Percentiles rank a stretch among this genome's conserved stretches.
Evolutionary conservation across 1,284 basidiomycete genomes (phyloP).

Genomic region (Volvariella surrecta): DNA sequence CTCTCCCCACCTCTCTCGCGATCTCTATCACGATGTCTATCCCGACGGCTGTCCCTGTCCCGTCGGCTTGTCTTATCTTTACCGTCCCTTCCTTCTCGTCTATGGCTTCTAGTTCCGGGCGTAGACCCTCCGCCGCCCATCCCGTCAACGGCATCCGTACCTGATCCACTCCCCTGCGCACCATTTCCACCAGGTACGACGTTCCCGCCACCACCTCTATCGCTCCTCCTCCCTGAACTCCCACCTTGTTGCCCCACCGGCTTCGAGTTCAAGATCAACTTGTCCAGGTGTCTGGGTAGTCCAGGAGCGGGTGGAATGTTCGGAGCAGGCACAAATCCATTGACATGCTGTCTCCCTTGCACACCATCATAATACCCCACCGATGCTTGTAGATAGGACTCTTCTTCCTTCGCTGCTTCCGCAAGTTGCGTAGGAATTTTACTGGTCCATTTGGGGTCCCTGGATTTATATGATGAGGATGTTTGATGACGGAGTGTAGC

Average conservation of each 20-base stretch:
- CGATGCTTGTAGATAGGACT: constrained; percentile 52
- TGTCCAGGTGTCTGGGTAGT: constrained; percentile 88
- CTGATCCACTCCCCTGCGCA: constrained; percentile 21
- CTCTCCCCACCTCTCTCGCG: constrained; percentile 8
- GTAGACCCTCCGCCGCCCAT: constrained; percentile 3
- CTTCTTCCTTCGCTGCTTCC: constrained; percentile 79
- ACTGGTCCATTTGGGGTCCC: constrained; percentile 58
- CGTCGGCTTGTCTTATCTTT: constrained; percentile 13
- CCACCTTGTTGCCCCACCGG: constrained; percentile 13
- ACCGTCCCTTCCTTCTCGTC: constrained; percentile 10
- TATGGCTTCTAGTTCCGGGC: constrained; percentile 4
- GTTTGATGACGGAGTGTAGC: constrained; percentile 12
- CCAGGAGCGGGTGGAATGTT: constrained; percentile 80
- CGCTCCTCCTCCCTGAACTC: constrained; percentile 16
- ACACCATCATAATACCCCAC: constrained; percentile 27
- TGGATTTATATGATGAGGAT: constrained; percentile 15
- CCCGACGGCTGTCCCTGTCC: constrained; percentile 2
- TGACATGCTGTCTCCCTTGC: constrained; percentile 20
- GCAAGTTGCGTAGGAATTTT: constrained; percentile 69
- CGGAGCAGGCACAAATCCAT: constrained; percentile 49
- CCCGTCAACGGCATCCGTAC: constrained; percentile 17
- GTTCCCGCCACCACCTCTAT: constrained; percentile 10
- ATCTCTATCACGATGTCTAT: constrained; percentile 1
- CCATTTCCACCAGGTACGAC: constrained; percentile 16
- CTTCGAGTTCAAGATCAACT: constrained; percentile 81